Evolutionary conservation across 2,329 filamentous ascomycete species (phyloP).

Genomic region (Fusarium sulawesiense): DNA sequence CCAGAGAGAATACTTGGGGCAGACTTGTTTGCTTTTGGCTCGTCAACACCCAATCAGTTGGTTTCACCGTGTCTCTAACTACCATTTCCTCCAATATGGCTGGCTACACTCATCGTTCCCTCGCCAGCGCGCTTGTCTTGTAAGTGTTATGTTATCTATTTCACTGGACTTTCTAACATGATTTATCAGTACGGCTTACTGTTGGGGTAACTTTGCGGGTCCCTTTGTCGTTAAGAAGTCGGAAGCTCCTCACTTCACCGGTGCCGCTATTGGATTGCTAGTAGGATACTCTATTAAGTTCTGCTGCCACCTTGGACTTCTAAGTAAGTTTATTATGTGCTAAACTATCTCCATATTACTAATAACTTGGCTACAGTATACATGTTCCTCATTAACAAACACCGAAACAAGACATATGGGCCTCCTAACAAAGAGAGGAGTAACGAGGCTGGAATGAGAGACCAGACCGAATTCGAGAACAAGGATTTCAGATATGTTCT

Average conservation of each 20-base stretch:
- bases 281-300: conserved; percentile 5
- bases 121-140: conserved; percentile 8
- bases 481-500: conserved; percentile 23
- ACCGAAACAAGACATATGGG: conserved; percentile 15
- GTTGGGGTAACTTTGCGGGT: conserved; percentile 11
- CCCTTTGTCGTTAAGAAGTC: conserved; percentile 8
- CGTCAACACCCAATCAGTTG: conserved; percentile 5
- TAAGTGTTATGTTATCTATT: not conserved
- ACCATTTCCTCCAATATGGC: conserved; percentile 16
- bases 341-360: not conserved
- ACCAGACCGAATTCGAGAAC: conserved; percentile 26
- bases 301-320: conserved; percentile 5
- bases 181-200: not conserved
- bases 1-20: conserved; percentile 5
- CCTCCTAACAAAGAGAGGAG: conserved; percentile 17
- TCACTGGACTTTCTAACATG: not conserved
- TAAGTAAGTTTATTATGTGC: not conserved
- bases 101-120: conserved; percentile 7
- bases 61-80: conserved; percentile 11
- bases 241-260: conserved; percentile 3
- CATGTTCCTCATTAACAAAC: conserved; percentile 15
- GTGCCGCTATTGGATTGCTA: conserved; percentile 1
- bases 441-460: conserved; percentile 21
- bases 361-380: not conserved
- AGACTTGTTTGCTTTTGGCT: conserved; percentile 12